Conservation (phyloP, 2,329 filamentous ascomycete species). For the Beauveria brongniartii region DNA sequence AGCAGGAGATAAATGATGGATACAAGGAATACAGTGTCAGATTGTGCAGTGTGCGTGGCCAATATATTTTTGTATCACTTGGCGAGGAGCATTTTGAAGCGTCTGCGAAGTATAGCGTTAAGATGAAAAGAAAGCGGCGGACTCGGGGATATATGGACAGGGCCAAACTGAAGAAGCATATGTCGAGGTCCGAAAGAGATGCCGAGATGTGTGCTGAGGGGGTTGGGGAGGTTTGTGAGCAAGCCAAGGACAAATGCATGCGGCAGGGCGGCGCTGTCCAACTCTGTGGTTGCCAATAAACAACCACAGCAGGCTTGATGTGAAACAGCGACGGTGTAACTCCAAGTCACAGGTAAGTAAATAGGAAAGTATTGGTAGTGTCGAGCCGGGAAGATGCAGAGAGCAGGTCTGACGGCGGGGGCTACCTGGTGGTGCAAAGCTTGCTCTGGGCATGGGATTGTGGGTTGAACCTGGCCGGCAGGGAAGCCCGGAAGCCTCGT, state of each 20-base stretch:
- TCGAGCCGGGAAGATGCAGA: not conserved
- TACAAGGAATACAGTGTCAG: not conserved
- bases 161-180: not conserved
- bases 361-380: not conserved
- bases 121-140: not conserved
- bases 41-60: not conserved
- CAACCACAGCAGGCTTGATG: slow-evolving; percentile 8
- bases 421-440: slow-evolving; percentile 2
- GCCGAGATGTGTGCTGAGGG: not conserved
- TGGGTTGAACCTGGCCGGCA: not conserved
- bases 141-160: not conserved
- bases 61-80: slow-evolving; percentile 8
- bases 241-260: slow-evolving; percentile 8
- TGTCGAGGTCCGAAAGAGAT: not conserved
- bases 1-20: not conserved
- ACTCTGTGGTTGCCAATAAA: slow-evolving; percentile 1
- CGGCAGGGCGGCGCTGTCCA: slow-evolving; percentile 4
- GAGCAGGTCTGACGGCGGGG: slow-evolving; percentile 3
- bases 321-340: slow-evolving; percentile 10
- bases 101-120: not conserved
- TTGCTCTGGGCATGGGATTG: not conserved
- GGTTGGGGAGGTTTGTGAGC: not conserved
- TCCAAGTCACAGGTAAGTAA: not conserved
- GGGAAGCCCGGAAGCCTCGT: not conserved
- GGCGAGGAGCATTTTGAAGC: slow-evolving; percentile 2